A percentile compares a stretch with the other conserved stretches of the same genome.
Evolutionary conservation across 371 early-diverging fungal genomes (phyloP).

Genomic region (Mucor racemosus): DNA sequence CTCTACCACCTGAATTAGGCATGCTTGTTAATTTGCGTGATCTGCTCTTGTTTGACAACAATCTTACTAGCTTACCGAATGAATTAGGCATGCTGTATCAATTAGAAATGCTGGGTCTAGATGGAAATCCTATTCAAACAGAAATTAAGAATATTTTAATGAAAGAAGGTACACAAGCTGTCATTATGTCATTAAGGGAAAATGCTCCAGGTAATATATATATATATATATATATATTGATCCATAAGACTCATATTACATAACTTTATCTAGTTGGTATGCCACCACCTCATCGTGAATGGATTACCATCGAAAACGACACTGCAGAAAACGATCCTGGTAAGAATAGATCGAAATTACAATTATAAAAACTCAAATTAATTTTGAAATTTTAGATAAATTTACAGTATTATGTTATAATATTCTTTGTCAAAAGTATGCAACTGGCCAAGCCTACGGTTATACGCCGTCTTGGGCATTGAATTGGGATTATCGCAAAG

Average conservation of each 20-base stretch:
- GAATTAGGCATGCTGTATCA: slow-evolving; percentile 94
- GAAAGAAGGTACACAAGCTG: slow-evolving; percentile 85
- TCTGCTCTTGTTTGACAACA: slow-evolving; percentile 93
- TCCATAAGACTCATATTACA: slow-evolving; percentile 19
- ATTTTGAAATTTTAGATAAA: slow-evolving; percentile 44
- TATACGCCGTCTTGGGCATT: slow-evolving; percentile 98
- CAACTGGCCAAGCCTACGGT: slow-evolving; percentile 83
- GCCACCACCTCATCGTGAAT: slow-evolving; percentile 90
- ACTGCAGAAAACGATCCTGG: slow-evolving; percentile 31
- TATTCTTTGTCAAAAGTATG: slow-evolving; percentile 91
- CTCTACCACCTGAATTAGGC: slow-evolving; percentile 91
- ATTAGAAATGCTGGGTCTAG: slow-evolving; percentile 92
- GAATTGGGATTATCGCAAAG: slow-evolving; percentile 93
- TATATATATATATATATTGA: neutral
- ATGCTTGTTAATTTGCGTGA: slow-evolving; percentile 83
- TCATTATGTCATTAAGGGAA: slow-evolving; percentile 92
- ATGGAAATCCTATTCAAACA: slow-evolving; percentile 95
- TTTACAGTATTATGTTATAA: slow-evolving; percentile 95
- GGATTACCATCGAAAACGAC: slow-evolving; percentile 75
- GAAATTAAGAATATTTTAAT: slow-evolving; percentile 80
- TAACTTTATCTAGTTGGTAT: slow-evolving; percentile 59
- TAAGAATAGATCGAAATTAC: slow-evolving; percentile 3
- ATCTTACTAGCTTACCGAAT: slow-evolving; percentile 82
- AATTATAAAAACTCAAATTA: slow-evolving; percentile 1
- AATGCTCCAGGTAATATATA: slow-evolving; percentile 71